Base-by-base conservation (phyloP, 2,329 filamentous ascomycete species). In the Tolypocladium tropicale region DNA sequence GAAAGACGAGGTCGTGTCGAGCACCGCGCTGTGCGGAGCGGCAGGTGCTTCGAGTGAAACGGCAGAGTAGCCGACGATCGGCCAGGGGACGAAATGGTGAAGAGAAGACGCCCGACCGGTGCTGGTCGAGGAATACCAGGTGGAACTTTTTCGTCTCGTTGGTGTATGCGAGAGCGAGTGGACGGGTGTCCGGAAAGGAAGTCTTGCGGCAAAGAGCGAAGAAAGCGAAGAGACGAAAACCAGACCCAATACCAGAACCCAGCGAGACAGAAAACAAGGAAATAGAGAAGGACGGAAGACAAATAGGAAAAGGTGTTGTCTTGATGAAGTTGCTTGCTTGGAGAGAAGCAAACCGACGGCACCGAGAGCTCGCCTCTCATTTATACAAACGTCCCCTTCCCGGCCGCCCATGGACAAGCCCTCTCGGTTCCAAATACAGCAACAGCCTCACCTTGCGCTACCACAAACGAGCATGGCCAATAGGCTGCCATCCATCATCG, bases 1-100 rank as follows among this genome's bases (percentile, higher is more conserved):
- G 72, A 73, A 53, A 79, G 75, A 34, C 66, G 68, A 36, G 76
- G 76, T 54, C 73, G 61, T 58, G 72, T 64, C 30, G 64, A 65
- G 59, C 67, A 67, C 28, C 64, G 64, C 46, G 70, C 69, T 55
- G 75, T 78, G 57, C 69, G 73, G 63, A 73, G 59, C 62, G 74
- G 67, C 64, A 74, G 58, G 63, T 72, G 69, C 62, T 71, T 70
- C 63, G 73, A 65, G 68, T 76, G 70, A 66, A 74, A 63, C 62
- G 75, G 65, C 68, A 72, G 65, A 41, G 58, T 56, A 59, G 69
- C 61, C 60, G 64, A 52, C 55, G 64, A 63, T 58, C 67, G 59
- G 46, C 61, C 25, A 55, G 67, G 65, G 60, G 66, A 65, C 61
- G 63, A 51, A 72, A 73, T 72, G 53, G 64, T 72, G 68, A 59